Base-by-base conservation (phyloP, 495 filamentous ascomycete species). In the Xylaria acuta region DNA sequence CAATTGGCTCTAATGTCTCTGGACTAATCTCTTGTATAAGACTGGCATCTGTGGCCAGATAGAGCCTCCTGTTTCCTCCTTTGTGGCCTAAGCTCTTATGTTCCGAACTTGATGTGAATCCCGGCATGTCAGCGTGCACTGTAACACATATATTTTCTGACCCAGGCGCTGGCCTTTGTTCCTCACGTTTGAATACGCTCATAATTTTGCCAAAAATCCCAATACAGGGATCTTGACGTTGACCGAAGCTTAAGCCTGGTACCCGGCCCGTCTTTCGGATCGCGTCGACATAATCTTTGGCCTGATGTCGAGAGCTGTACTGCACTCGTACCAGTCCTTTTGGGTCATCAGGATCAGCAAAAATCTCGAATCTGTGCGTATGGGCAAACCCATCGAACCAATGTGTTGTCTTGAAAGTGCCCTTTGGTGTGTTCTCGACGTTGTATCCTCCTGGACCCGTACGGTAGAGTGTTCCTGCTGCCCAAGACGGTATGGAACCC, bases 321-420 rank as follows among this genome's bases (percentile, higher is more conserved):
- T 86, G 80, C 4, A 94, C 89, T 34, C 80, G 80, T 1, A 80
- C 82, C 3, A 43, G 58, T 0, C 76, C 25, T 1, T 75, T 49
- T 16, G 71, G n/a, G 18, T 72, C 74, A 5, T 82, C 64, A 72
- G 72, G 20, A 80, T 74, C 66, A 40, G 78, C 25, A 30, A 86
- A 72, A 41, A 95, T 90, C 69, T 92, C 84, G 81, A 96, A 95
- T 18, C 88, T 87, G 74, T 94, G 92, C 3, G 88, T 89, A 71
- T 93, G 90, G n/a, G 85, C 85, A 54, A 94, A 89, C n/a, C 91
- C 90, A 78, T 94, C 91, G 71, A 94, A 93, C 93, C 93, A 96
- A 76, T 96, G 93, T 0, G 80, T 86, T 9, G 88, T 80, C 36
- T 82, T 79, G 73, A 88, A 88, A 0, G 85, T 87, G 1, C 85